Percentiles rank a stretch among this genome's conserved stretches.
Conservation (phyloP, 2,329 filamentous ascomycete species). For the Talaromyces rugulosus region DNA sequence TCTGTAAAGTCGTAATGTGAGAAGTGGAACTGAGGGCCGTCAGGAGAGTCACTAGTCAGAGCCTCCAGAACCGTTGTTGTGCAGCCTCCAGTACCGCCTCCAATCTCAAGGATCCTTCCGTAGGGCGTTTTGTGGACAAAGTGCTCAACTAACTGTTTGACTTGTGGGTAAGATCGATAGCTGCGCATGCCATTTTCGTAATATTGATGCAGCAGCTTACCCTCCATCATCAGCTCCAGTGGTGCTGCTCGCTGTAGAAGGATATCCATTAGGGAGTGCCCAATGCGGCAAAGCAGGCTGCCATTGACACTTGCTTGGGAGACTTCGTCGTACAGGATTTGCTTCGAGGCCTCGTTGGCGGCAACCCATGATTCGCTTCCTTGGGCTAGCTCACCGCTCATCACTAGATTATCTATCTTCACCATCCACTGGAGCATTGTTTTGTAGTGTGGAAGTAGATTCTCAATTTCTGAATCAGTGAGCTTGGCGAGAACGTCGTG, state of each 20-base stretch:
- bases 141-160: neutral
- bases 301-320: neutral
- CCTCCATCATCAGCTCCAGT: slow-evolving; percentile 34
- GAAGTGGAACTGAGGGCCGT: neutral
- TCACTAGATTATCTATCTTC: neutral
- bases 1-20: slow-evolving; percentile 21
- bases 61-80: slow-evolving; percentile 10
- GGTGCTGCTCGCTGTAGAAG: slow-evolving; percentile 24
- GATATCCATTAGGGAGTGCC: slow-evolving; percentile 28
- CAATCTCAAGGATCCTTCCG: slow-evolving; percentile 21
- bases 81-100: slow-evolving; percentile 16
- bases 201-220: slow-evolving; percentile 30
- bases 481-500: neutral
- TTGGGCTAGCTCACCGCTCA: neutral
- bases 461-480: neutral
- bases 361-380: neutral
- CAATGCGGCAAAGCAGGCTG: neutral
- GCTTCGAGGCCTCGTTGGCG: neutral
- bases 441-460: neutral
- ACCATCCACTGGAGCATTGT: neutral
- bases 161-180: neutral
- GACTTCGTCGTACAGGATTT: neutral
- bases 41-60: neutral
- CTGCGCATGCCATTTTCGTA: slow-evolving; percentile 20
- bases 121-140: slow-evolving; percentile 20